phyloP scores from a whole-genome alignment of 2,329 filamentous ascomycete species.

The Torrubiellomyces zombiae region DNA sequence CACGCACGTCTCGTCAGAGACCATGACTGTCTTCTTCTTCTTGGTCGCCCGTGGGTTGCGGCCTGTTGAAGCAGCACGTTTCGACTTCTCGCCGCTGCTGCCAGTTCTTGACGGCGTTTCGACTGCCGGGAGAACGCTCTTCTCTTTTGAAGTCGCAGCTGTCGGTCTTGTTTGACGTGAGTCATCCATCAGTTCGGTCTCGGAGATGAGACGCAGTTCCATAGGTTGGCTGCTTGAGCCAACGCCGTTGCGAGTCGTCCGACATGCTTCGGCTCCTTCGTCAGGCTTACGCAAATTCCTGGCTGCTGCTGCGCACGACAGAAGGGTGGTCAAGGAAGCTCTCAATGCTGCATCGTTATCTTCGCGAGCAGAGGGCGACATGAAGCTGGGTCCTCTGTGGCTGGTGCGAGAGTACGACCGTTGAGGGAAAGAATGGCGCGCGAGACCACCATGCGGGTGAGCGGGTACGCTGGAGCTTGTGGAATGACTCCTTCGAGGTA shows the following conservation, averaged over 20 bases:
- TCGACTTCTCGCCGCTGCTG: constrained; percentile 25
- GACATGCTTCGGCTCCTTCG: constrained; percentile 23
- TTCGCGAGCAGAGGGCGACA: constrained; percentile 59
- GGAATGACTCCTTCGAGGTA: constrained; percentile 31
- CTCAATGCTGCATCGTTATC: constrained; percentile 89
- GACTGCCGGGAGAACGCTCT: too few species aligned
- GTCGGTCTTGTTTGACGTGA: constrained; percentile 6
- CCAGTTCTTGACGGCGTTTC: constrained; percentile 12
- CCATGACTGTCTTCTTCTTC: constrained; percentile 37
- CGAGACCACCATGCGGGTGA: constrained; percentile 32
- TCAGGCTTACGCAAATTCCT: constrained; percentile 57
- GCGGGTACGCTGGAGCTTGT: constrained; percentile 29
- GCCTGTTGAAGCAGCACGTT: constrained; percentile 26
- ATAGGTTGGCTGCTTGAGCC: constrained; percentile 35
- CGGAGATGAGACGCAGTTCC: constrained; percentile 41
- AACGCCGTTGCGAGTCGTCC: constrained; percentile 19
- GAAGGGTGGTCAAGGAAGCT: constrained; percentile 81
- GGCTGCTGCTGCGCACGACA: constrained; percentile 88
- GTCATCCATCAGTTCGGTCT: constrained; percentile 38
- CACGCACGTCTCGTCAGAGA: constrained; percentile 24
- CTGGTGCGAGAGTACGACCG: constrained; percentile 29
- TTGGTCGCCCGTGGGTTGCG: constrained; percentile 32
- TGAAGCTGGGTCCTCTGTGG: constrained; percentile 39
- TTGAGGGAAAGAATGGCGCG: constrained; percentile 30
- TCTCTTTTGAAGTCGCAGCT: constrained; percentile 9